These are phyloP conservation scores for Nakazawaea sp. DNA, from an alignment of 805 yeast species.

Conservation along the genomic window DNA sequence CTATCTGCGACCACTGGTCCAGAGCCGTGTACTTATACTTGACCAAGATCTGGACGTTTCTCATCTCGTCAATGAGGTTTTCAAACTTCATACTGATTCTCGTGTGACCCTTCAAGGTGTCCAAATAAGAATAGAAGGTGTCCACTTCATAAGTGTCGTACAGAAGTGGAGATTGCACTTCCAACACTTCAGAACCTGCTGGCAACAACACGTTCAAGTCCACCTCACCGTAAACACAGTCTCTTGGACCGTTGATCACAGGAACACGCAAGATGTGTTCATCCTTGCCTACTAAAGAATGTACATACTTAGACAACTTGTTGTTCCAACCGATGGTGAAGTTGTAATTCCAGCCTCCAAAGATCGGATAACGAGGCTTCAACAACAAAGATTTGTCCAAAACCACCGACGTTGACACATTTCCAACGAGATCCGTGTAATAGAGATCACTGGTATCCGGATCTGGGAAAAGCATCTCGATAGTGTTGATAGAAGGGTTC, in stretches of 20 bases:
- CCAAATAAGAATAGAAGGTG: constrained; percentile 52
- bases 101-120: constrained; percentile 70
- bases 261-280: constrained; percentile 62
- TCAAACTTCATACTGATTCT: constrained; percentile 53
- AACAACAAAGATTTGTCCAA: constrained; percentile 43
- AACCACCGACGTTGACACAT: constrained; percentile 70
- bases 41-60: constrained; percentile 47
- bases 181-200: constrained; percentile 66
- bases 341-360: constrained; percentile 95
- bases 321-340: constrained; percentile 94
- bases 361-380: constrained; percentile 87
- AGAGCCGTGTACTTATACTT: constrained; percentile 52
- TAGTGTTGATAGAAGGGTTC: constrained; percentile 52
- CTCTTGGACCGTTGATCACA: constrained; percentile 62
- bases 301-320: constrained; percentile 46
- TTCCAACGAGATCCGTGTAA: constrained; percentile 86
- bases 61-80: constrained; percentile 66
- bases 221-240: constrained; percentile 58
- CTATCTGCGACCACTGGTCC: constrained; percentile 58
- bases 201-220: constrained; percentile 68
- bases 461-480: constrained; percentile 50
- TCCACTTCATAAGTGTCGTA: constrained; percentile 24
- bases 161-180: constrained; percentile 50
- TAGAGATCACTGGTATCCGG: constrained; percentile 53
- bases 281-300: constrained; percentile 30